Conservation (phyloP, 2,329 filamentous ascomycete genomes). For the Arthrobotrys megalospora region DNA sequence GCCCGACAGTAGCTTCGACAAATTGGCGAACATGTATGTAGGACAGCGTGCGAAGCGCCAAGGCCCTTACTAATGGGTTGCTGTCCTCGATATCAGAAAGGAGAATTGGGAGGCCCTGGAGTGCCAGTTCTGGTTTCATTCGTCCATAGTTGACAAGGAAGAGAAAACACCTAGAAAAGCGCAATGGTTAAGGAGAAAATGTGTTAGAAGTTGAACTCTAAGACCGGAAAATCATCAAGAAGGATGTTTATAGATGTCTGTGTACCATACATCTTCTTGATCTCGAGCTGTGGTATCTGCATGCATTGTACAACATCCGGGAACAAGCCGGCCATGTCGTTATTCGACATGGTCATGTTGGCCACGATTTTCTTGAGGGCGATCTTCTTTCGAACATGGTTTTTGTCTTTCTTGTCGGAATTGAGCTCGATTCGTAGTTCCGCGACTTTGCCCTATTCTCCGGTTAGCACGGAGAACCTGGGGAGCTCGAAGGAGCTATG, state of each 20-base stretch:
- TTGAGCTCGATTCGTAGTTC: slow-evolving; percentile 95
- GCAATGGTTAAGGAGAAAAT: neutral
- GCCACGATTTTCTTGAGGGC: slow-evolving; percentile 99
- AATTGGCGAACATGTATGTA: slow-evolving; percentile 98
- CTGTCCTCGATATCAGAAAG: slow-evolving; percentile 89
- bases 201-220: neutral
- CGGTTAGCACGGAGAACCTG: slow-evolving; percentile 70
- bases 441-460: slow-evolving; percentile 94
- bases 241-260: neutral
- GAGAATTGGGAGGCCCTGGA: slow-evolving; percentile 91
- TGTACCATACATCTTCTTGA: slow-evolving; percentile 91
- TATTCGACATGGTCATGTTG: slow-evolving; percentile 99
- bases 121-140: slow-evolving; percentile 91
- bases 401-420: slow-evolving; percentile 98
- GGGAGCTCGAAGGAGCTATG: neutral
- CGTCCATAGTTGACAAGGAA: slow-evolving; percentile 97
- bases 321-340: slow-evolving; percentile 98
- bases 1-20: slow-evolving; percentile 87
- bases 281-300: slow-evolving; percentile 93
- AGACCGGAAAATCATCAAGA: neutral
- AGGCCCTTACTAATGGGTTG: slow-evolving; percentile 91
- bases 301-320: slow-evolving; percentile 96
- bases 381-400: slow-evolving; percentile 93
- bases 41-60: slow-evolving; percentile 94
- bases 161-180: slow-evolving; percentile 84